phyloP scores from a whole-genome alignment of 208 protist genomes.

The Sergeia podlipaevii region DNA sequence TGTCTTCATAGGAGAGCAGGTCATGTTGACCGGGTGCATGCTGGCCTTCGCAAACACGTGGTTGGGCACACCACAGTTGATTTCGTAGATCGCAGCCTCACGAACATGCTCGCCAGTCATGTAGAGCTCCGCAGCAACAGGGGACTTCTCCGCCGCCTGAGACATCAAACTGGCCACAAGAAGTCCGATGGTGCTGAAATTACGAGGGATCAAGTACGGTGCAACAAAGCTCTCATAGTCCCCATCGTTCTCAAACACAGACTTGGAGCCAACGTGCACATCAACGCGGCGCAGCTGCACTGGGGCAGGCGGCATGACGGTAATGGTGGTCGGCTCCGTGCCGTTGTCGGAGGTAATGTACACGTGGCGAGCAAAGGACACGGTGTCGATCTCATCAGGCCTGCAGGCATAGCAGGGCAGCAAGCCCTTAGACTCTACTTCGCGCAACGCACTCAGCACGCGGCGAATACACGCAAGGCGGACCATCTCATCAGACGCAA shows the following conservation, averaged over 20 bases:
- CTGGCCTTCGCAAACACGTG: slow-evolving; percentile 29
- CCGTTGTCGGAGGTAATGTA: slow-evolving; percentile 25
- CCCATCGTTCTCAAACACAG: neutral
- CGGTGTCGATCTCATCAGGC: slow-evolving; percentile 29
- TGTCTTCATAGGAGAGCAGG: slow-evolving; percentile 17
- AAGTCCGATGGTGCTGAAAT: slow-evolving; percentile 44
- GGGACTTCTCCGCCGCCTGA: slow-evolving; percentile 18
- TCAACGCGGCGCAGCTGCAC: slow-evolving; percentile 51
- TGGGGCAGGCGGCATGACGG: slow-evolving; percentile 48
- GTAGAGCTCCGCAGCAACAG: slow-evolving; percentile 39
- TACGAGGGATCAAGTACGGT: neutral
- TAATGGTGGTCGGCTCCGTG: slow-evolving; percentile 22
- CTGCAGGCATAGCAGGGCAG: slow-evolving; percentile 63
- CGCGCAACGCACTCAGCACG: slow-evolving; percentile 36
- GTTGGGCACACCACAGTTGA: slow-evolving; percentile 11
- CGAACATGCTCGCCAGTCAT: slow-evolving; percentile 38
- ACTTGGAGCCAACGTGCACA: slow-evolving; percentile 7
- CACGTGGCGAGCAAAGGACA: slow-evolving; percentile 36
- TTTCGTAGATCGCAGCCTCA: slow-evolving; percentile 40
- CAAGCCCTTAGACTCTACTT: slow-evolving; percentile 45
- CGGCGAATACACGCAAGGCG: slow-evolving; percentile 26
- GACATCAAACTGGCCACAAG: slow-evolving; percentile 41
- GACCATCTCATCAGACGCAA: slow-evolving; percentile 8
- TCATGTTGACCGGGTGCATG: slow-evolving; percentile 18
- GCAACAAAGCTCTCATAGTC: slow-evolving; percentile 5